These are phyloP conservation scores for Myxozyma vanderwaltii DNA, from an alignment of 805 yeast genomes.

Conservation along the genomic window DNA sequence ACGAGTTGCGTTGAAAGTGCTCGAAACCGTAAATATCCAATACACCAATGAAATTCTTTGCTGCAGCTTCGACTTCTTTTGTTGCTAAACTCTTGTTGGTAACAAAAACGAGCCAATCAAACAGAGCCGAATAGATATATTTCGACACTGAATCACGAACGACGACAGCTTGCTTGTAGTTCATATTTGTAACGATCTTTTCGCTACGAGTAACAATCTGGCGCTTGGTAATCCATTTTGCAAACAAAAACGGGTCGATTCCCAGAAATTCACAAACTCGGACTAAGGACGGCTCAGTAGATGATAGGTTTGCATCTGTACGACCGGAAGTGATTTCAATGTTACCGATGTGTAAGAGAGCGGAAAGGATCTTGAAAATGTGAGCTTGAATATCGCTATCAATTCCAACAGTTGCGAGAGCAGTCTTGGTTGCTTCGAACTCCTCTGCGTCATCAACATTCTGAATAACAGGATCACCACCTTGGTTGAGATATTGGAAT, in stretches of 20 bases:
- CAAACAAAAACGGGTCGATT: slow-evolving; percentile 68
- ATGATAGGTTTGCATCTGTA: slow-evolving; percentile 74
- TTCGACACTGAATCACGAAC: slow-evolving; percentile 97
- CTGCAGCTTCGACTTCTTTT: slow-evolving; percentile 59
- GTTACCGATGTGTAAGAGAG: slow-evolving; percentile 89
- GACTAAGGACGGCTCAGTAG: slow-evolving; percentile 83
- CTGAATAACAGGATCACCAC: slow-evolving; percentile 67
- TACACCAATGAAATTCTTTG: slow-evolving; percentile 85
- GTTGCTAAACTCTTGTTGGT: slow-evolving; percentile 83
- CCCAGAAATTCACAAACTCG: slow-evolving; percentile 85
- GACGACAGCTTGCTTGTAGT: slow-evolving; percentile 79
- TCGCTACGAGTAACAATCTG: slow-evolving; percentile 92
- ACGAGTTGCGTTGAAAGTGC: slow-evolving; percentile 90
- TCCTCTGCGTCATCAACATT: slow-evolving; percentile 84
- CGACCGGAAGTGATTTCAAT: slow-evolving; percentile 82
- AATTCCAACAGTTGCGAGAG: slow-evolving; percentile 79
- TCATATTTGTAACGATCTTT: slow-evolving; percentile 81
- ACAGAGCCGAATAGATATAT: slow-evolving; percentile 85
- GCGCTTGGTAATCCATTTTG: slow-evolving; percentile 90
- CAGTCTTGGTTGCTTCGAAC: slow-evolving; percentile 71
- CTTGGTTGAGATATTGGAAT: slow-evolving; percentile 84
- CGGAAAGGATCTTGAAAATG: slow-evolving; percentile 80
- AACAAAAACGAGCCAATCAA: slow-evolving; percentile 90
- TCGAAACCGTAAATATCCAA: slow-evolving; percentile 97
- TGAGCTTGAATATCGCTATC: slow-evolving; percentile 57